Conservation (phyloP, 1,284 basidiomycete genomes). For the Microbotryum lychnidis-dioicae region DNA sequence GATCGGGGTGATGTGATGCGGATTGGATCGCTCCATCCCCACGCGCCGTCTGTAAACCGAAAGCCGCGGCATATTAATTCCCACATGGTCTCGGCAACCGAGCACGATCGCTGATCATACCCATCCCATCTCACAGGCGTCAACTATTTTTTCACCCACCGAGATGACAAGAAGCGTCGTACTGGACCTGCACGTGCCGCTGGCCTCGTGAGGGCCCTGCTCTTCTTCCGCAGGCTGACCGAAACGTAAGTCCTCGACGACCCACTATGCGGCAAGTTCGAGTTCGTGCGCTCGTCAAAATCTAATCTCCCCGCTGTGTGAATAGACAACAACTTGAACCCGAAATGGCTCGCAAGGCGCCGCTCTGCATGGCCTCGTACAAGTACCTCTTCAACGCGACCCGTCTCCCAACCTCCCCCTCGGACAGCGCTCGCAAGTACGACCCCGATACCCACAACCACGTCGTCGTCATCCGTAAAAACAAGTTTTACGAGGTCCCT, state of each 20-base stretch:
- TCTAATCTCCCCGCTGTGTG: background rate
- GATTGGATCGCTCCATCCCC: too few relatives aligned
- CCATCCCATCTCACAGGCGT: slow-evolving; percentile 53
- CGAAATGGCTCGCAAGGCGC: slow-evolving; percentile 71
- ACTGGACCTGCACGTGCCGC: slow-evolving; percentile 57
- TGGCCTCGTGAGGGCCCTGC: slow-evolving; percentile 67
- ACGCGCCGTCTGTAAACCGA: too few relatives aligned
- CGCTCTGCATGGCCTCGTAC: slow-evolving; percentile 92
- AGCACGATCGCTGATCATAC: too few relatives aligned
- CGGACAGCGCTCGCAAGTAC: slow-evolving; percentile 78
- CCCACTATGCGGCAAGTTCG: background rate
- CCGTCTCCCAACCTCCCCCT: slow-evolving; percentile 73
- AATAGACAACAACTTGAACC: slow-evolving; percentile 71
- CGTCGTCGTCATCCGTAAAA: slow-evolving; percentile 82
- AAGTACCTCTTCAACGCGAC: slow-evolving; percentile 91
- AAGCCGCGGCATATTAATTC: too few relatives aligned
- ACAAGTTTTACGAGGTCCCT: slow-evolving; percentile 76
- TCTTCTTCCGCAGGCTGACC: slow-evolving; percentile 71
- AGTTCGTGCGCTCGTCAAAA: background rate
- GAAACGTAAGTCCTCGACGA: slow-evolving; percentile 54
- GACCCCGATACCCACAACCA: slow-evolving; percentile 70
- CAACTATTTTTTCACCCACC: slow-evolving; percentile 90
- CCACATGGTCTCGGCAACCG: too few relatives aligned
- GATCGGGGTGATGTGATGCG: too few relatives aligned
- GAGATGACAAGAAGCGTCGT: slow-evolving; percentile 55